phyloP scores from a whole-genome alignment of 495 filamentous ascomycete genomes.

The Podospora sp. region DNA sequence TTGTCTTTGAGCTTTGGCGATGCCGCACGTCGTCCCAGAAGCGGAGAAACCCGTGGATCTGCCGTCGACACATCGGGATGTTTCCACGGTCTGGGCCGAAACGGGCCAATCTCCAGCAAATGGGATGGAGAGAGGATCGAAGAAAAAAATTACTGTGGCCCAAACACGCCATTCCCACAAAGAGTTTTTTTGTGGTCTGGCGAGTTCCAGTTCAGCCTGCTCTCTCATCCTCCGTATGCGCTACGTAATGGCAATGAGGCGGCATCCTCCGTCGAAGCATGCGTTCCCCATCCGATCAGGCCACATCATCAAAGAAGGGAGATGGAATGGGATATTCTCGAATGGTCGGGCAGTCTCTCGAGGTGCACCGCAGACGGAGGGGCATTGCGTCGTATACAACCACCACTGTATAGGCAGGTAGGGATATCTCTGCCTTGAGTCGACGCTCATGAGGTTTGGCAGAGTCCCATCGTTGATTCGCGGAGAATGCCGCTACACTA shows the following conservation, averaged over 20 bases:
- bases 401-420: not conserved
- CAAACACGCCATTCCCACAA: slow-evolving; percentile 5
- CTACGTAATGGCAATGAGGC: not conserved
- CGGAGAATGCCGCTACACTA: not conserved
- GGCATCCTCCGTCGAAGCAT: not conserved
- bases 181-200: not conserved
- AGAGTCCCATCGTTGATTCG: not conserved
- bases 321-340: not conserved
- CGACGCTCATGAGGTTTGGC: not conserved
- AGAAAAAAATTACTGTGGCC: not conserved
- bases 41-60: slow-evolving; percentile 12
- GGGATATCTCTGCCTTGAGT: not conserved
- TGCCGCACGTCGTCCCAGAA: slow-evolving; percentile 10
- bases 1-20: not conserved
- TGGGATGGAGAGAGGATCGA: not conserved
- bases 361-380: not conserved
- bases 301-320: not conserved
- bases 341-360: not conserved
- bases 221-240: slow-evolving; percentile 5
- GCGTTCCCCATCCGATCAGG: not conserved
- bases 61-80: not conserved
- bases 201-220: too few species aligned
- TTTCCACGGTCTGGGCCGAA: not conserved
- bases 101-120: not conserved
- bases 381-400: slow-evolving; percentile 13